Evolutionary conservation across 108 stramenopile genomes (phyloP), one percentile per base, ranked within the genome.

Genomic region (Cylindrotheca fusiformis): DNA sequence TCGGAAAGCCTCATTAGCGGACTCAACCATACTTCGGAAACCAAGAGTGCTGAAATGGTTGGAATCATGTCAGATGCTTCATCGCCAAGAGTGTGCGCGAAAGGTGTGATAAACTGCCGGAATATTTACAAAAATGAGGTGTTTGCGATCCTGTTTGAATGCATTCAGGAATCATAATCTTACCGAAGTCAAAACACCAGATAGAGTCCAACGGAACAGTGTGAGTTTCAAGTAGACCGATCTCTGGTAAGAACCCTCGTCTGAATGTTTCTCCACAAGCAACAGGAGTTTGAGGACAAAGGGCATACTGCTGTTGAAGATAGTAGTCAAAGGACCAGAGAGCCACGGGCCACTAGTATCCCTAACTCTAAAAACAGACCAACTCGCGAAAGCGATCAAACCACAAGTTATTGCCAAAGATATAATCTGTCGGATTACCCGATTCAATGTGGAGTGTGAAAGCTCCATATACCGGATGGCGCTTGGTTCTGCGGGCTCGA

Each of bases 191-290:
- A 68, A 52, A 1, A 68, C 52, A 3, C 55, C 67, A 1, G 67
- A 59, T n/a, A 68, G 33, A 1, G 44, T 53, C 88, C 88, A 93
- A 64, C 91, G 85, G 46, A 87, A 88, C 30, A 90, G 52, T 23
- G 88, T 83, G 64, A 93, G 84, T 58, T 90, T 90, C 1, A 86
- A 36, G 60, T 86, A 93, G 0, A 93, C 63, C 8, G 83, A 83
- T 5, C 62, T 27, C 55, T 86, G 87, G 41, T 54, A 57, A 25
- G 63, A 47, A 17, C 91, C 91, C 68, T 93, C 87, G 22, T 60
- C 74, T 3, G 54, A 31, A 60, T 93, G 91, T 12, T 41, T 60
- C 52, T 93, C 91, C 22, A 87, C 79, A 3, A 77, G 57, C 48
- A 83, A 76, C 33, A 88, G 23, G 18, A 83, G 33, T 41, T 86